Percentiles rank a stretch among this genome's conserved stretches.
These are phyloP conservation scores for Jatropha podagrica DNA, from an alignment of 441 rosid species.

Conservation along the genomic window DNA sequence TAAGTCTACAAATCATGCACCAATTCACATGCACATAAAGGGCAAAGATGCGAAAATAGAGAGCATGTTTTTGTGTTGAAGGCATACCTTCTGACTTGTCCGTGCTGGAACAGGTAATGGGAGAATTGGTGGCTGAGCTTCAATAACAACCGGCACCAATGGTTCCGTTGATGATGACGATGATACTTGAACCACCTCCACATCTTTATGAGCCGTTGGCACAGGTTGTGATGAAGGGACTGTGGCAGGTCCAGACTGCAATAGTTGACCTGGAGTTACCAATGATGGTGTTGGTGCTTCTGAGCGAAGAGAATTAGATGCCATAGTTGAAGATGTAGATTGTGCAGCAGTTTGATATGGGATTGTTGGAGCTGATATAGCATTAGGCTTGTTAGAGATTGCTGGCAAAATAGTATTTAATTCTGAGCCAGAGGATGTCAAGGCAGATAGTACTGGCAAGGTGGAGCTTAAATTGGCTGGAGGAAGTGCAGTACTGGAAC, in stretches of 20 bases:
- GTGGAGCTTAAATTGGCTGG: slow-evolving; percentile 39
- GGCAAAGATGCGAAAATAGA: background rate
- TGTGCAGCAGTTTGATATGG: slow-evolving; percentile 44
- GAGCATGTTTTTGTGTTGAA: background rate
- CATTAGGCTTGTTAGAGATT: slow-evolving; percentile 44
- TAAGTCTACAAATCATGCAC: background rate
- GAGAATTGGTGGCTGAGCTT: slow-evolving; percentile 81
- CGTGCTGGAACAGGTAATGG: slow-evolving; percentile 70
- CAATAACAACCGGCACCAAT: slow-evolving; percentile 42
- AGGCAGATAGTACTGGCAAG: slow-evolving; percentile 47
- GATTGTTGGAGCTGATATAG: slow-evolving; percentile 41
- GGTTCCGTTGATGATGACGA: slow-evolving; percentile 48
- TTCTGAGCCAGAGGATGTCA: slow-evolving; percentile 48
- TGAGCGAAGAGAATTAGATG: slow-evolving; percentile 38
- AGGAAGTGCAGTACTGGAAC: slow-evolving; percentile 46
- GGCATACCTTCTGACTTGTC: slow-evolving; percentile 45
- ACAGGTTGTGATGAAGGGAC: slow-evolving; percentile 49
- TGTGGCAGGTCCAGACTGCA: slow-evolving; percentile 53
- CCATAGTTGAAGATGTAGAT: slow-evolving; percentile 41
- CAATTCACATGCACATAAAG: background rate
- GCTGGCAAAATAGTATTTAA: slow-evolving; percentile 40
- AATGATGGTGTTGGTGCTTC: slow-evolving; percentile 56
- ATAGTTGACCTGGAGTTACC: slow-evolving; percentile 74
- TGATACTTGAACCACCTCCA: slow-evolving; percentile 65
- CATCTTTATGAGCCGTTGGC: slow-evolving; percentile 58